Percentiles rank a stretch among this genome's conserved stretches.
Conservation (phyloP, 1,284 basidiomycete genomes). For the Cutaneotrichosporon cavernicola region DNA sequence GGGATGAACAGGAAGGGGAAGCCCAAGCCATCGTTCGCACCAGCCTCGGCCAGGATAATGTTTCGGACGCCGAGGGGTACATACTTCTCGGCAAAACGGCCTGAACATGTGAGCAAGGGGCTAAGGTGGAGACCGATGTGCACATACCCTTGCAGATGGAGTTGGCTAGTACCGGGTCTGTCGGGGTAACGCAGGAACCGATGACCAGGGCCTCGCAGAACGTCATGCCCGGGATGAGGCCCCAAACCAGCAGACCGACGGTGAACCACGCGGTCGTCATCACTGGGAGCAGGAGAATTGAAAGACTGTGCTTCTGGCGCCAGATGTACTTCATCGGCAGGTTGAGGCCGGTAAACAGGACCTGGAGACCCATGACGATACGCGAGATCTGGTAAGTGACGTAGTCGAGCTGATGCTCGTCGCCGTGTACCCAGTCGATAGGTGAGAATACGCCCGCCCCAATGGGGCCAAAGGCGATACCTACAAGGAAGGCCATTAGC, state of each 20-base stretch:
- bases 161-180: slow-evolving; percentile 88
- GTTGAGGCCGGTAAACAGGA: slow-evolving; percentile 94
- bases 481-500: slow-evolving; percentile 87
- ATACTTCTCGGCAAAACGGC: slow-evolving; percentile 48
- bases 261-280: slow-evolving; percentile 85
- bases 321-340: slow-evolving; percentile 82
- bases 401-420: slow-evolving; percentile 37
- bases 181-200: slow-evolving; percentile 91
- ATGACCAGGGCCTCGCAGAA: slow-evolving; percentile 84
- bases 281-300: slow-evolving; percentile 77
- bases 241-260: slow-evolving; percentile 75
- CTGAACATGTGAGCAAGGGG: slow-evolving; percentile 19
- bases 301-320: slow-evolving; percentile 79
- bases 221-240: slow-evolving; percentile 77
- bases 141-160: slow-evolving; percentile 50
- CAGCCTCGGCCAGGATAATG: slow-evolving; percentile 50
- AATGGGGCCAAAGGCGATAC: slow-evolving; percentile 70
- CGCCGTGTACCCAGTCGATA: slow-evolving; percentile 27
- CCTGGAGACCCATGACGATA: slow-evolving; percentile 90
- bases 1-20: slow-evolving; percentile 93
- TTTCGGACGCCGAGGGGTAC: slow-evolving; percentile 50
- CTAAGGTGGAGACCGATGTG: neutral
- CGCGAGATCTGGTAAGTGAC: slow-evolving; percentile 73
- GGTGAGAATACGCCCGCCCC: slow-evolving; percentile 38
- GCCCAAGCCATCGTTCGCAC: slow-evolving; percentile 72